phyloP scores from a whole-genome alignment of 176 grass and related monocot genomes.

The Aegilops longissima region DNA sequence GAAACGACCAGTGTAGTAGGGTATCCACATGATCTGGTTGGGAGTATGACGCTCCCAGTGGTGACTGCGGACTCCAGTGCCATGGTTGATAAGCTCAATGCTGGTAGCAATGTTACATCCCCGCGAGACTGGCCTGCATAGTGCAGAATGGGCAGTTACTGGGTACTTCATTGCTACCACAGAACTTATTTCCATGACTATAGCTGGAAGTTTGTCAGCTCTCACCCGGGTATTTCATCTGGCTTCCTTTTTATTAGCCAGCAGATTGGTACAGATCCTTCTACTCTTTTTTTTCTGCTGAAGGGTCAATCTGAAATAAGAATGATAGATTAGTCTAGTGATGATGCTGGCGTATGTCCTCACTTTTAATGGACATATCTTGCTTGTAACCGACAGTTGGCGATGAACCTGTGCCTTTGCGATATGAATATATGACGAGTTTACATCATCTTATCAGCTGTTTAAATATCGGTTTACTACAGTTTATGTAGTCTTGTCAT shows the following conservation, averaged over 20 bases:
- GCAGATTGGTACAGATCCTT: constrained; percentile 40
- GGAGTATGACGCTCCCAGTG: constrained; percentile 39
- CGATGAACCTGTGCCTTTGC: constrained; percentile 30
- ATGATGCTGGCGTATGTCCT: constrained; percentile 50
- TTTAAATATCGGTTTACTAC: background rate
- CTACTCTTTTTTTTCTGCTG: constrained; percentile 41
- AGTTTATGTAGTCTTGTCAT: background rate
- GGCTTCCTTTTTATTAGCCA: constrained; percentile 45
- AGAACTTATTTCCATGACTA: background rate
- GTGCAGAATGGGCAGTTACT: background rate
- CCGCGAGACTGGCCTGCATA: constrained; percentile 60
- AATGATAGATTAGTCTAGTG: constrained; percentile 46
- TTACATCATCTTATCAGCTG: constrained; percentile 33
- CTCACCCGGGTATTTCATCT: constrained; percentile 22
- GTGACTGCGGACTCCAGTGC: constrained; percentile 48
- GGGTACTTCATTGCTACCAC: background rate
- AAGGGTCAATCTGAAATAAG: constrained; percentile 63
- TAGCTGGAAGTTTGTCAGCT: constrained; percentile 23
- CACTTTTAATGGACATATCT: constrained; percentile 56
- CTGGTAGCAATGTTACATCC: constrained; percentile 54
- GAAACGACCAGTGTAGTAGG: constrained; percentile 76
- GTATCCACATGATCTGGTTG: constrained; percentile 60
- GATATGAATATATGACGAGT: constrained; percentile 47
- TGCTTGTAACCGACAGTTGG: constrained; percentile 35
- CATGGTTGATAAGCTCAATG: constrained; percentile 73